Base-by-base conservation (phyloP, 1,284 basidiomycete genomes). In the Tilletiopsis washingtonensis region DNA sequence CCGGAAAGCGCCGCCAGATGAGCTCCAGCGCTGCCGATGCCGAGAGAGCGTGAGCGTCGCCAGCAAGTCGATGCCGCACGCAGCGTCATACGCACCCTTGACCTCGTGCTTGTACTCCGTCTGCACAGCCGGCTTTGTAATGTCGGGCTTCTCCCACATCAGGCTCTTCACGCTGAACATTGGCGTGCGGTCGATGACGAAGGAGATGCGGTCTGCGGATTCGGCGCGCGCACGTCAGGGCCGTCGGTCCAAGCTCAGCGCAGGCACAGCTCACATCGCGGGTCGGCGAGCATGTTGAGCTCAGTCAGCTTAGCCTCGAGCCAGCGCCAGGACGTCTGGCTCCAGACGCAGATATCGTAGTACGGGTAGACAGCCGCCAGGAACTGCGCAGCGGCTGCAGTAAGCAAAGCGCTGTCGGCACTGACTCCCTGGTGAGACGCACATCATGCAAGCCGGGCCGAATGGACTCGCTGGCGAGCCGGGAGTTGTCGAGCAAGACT, bases 221-320 rank as follows among this genome's bases (percentile, higher is more conserved):
- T n/a, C 7, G 15, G 15, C 4, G 20, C 7, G 26, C n/a, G 32
- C 9, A 43, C 23, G 29, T 20, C 19, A 43, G 15, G 26, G 17
- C 43, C 4, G 20, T 17, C 17, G 4, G 14, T 45, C n/a, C 11
- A 29, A 27, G 34, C 45, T 5, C 21, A n/a, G n/a, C 34, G 20
- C 17, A 36, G 34, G 5, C 40, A 43, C 15, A 39, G 36, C 43
- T 38, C 9, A 26, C 56, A 67, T 29, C 56, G 49, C 11, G 53
- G 39, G 39, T 67, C 56, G 29, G 53, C 54, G 19, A 93, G 76
- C 82, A 91, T 86, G 21, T 82, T 86, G 21, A 93, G 79, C 73
- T 93, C 89, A 15, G 87, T 81, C 4, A 94, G 78, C 75, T 93
- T 94, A 26, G 83, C 82, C 74, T 94, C 90, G 24, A 93, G 78